phyloP scores from a whole-genome alignment of 495 filamentous ascomycete genomes.

The Bombardia bombarda region DNA sequence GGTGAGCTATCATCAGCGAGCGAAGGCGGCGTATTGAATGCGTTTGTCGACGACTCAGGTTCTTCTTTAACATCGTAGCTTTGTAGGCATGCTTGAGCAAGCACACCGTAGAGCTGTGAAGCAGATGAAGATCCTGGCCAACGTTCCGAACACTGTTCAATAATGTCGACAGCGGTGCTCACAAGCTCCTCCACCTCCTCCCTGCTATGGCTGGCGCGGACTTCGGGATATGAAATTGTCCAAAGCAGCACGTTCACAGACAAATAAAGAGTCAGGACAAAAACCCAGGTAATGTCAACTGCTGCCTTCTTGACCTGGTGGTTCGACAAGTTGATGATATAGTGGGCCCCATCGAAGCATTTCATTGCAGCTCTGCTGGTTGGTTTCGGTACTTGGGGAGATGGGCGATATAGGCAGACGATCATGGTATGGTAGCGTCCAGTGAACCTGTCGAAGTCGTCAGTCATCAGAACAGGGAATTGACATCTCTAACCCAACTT shows the following conservation, averaged over 20 bases:
- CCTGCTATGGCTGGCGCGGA: slow-evolving; percentile 58
- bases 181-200: slow-evolving; percentile 67
- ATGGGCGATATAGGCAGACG: slow-evolving; percentile 76
- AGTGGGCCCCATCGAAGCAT: slow-evolving; percentile 74
- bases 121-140: slow-evolving; percentile 90
- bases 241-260: slow-evolving; percentile 81
- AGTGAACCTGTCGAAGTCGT: slow-evolving; percentile 52
- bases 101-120: slow-evolving; percentile 64
- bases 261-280: slow-evolving; percentile 79
- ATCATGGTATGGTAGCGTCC: slow-evolving; percentile 76
- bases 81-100: slow-evolving; percentile 75
- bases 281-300: slow-evolving; percentile 88
- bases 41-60: slow-evolving; percentile 43
- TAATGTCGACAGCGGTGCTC: slow-evolving; percentile 61
- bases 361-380: slow-evolving; percentile 61
- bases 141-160: slow-evolving; percentile 64
- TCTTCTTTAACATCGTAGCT: slow-evolving; percentile 62
- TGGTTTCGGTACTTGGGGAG: slow-evolving; percentile 81
- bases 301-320: slow-evolving; percentile 64
- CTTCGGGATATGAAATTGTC: slow-evolving; percentile 75
- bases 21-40: slow-evolving; percentile 56
- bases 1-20: slow-evolving; percentile 37
- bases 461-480: not conserved
- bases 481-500: slow-evolving; percentile 8
- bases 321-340: slow-evolving; percentile 69